Evolutionary conservation across 306 rosid species (phyloP).

Genomic region (Dalbergia oliveri): DNA sequence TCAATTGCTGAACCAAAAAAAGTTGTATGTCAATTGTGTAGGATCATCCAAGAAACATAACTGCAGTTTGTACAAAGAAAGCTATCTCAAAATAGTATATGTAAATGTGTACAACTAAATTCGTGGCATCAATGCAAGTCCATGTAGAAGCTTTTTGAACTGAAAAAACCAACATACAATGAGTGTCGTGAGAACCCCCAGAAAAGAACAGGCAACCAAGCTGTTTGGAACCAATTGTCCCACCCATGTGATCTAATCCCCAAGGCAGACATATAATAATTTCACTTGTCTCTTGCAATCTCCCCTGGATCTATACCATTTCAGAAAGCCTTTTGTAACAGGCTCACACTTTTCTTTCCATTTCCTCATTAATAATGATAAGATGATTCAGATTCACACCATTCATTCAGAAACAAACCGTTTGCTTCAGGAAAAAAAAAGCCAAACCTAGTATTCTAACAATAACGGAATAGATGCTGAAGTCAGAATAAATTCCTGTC

Average conservation of each 20-base stretch:
- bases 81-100: background rate
- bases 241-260: background rate
- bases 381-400: background rate
- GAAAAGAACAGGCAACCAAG: background rate
- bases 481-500: background rate
- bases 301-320: background rate
- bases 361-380: too few relatives aligned
- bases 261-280: slow-evolving; percentile 7
- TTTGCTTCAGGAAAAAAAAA: background rate
- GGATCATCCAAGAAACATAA: slow-evolving; percentile 25
- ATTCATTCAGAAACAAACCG: slow-evolving; percentile 1
- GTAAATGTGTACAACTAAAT: slow-evolving; percentile 3
- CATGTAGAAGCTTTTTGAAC: slow-evolving; percentile 26
- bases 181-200: background rate
- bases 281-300: background rate
- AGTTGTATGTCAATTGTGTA: background rate
- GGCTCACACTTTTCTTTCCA: background rate
- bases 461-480: slow-evolving; percentile 4
- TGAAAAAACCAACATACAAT: background rate
- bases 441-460: background rate
- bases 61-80: slow-evolving; percentile 1
- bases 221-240: background rate
- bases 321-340: background rate
- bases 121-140: slow-evolving; percentile 9
- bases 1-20: slow-evolving; percentile 20